Base-by-base conservation (phyloP, 1,284 basidiomycete genomes). In the Pseudozyma thailandica region DNA sequence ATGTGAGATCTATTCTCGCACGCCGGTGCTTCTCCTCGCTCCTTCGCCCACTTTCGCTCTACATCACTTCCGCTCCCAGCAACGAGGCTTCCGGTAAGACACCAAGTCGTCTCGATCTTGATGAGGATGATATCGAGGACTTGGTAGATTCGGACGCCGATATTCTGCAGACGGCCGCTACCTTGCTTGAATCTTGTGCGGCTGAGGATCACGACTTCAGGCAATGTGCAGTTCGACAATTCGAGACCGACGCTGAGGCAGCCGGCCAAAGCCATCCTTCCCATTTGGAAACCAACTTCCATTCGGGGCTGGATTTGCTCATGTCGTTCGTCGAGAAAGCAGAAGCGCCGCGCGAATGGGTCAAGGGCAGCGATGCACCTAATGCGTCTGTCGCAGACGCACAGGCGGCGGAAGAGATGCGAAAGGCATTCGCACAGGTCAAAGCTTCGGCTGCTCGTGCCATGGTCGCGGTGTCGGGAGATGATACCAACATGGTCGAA, bases 401-500 rank as follows among this genome's bases (percentile, higher is more conserved):
- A 15, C 53, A 68, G 28, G 55, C 62, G 16, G 58, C 57, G 4
- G 70, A 68, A 20, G 80, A 84, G 33, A 89, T 88, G 83, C 86
- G 89, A 75, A 92, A 92, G 78, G 86, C 86, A 0, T 90, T 95
- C 58, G 88, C 89, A 59, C 86, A 89, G 26, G 91, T 91, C 83
- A 97, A 95, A 85, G 91, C 89, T 0, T 90, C 90, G 0, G 85
- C 92, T 3, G 89, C 94, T 74, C 92, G 92, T 74, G 88, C 90
- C 1, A 86, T 96, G 16, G 92, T 97, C 13, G 91, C 92, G 70
- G 87, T 92, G 21, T 88, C 91, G 4, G 92, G 91, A 26, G 91
- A 93, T 77, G 90, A 92, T 72, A 88, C 87, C 72, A 93, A 91
- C 74, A 87, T 88, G 68, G 88, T 90, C 53, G 87, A 89, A 7